A percentile compares a stretch with the other conserved stretches of the same genome.
Conservation (phyloP, 768 basidiomycete genomes). For the Suillus bovinus region DNA sequence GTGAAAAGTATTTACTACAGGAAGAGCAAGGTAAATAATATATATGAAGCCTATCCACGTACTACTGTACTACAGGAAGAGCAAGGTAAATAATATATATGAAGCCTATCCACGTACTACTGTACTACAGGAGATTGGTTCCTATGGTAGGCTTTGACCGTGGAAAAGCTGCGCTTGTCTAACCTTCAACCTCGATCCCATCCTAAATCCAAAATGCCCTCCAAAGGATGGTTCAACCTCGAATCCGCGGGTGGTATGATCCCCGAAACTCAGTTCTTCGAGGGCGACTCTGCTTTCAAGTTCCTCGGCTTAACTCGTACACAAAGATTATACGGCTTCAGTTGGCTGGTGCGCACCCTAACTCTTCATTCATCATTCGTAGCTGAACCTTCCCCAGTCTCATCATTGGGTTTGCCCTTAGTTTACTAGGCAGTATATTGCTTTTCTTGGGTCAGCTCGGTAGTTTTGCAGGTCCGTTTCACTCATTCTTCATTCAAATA, state of each 20-base stretch:
- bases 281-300: conserved; percentile 87
- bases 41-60: no score
- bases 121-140: no score
- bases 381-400: conserved; percentile 48
- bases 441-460: conserved; percentile 69
- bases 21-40: no score
- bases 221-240: conserved; percentile 87
- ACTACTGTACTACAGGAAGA: no score
- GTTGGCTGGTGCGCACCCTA: conserved; percentile 62
- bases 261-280: conserved; percentile 82
- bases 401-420: conserved; percentile 73
- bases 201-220: conserved; percentile 39
- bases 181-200: not conserved
- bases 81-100: no score
- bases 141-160: no score
- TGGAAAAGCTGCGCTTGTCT: no score
- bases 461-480: conserved; percentile 71
- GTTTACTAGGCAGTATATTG: conserved; percentile 75
- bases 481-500: not conserved
- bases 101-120: no score
- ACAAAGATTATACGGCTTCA: conserved; percentile 86
- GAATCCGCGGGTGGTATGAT: conserved; percentile 62
- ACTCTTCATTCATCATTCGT: not conserved
- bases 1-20: no score
- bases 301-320: conserved; percentile 76